Conservation (phyloP, 345 rosid species). For the Odontarrhena argentea region DNA sequence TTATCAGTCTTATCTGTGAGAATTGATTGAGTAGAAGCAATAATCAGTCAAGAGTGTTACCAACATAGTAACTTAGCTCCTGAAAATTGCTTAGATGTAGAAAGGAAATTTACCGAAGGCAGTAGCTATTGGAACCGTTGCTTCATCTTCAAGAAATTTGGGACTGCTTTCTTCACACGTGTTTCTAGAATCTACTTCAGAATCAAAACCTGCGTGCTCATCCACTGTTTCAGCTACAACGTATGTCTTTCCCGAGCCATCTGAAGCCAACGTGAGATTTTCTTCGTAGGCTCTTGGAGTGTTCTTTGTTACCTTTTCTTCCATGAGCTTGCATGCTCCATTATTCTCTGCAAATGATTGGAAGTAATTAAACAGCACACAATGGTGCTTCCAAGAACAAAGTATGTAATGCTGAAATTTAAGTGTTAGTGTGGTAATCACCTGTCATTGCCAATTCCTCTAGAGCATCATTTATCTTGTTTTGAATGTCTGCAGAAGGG, state of each 20-base stretch:
- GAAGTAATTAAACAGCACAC: neutral
- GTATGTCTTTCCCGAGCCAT: conserved; percentile 3
- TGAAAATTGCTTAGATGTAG: neutral
- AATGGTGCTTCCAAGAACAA: neutral
- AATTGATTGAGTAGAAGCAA: conserved; percentile 5
- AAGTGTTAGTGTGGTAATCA: conserved; percentile 2
- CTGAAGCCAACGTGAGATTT: conserved; percentile 3
- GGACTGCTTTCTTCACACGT: neutral
- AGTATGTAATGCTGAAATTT: neutral
- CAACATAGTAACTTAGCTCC: neutral
- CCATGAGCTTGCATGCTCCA: conserved; percentile 10
- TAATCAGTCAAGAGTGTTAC: conserved; percentile 4
- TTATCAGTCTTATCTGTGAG: conserved; percentile 25
- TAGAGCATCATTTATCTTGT: neutral
- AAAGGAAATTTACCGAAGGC: conserved; percentile 12
- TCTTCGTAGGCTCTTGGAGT: neutral
- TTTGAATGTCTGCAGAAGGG: neutral
- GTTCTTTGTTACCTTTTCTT: neutral
- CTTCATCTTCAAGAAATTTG: conserved; percentile 10
- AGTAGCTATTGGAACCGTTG: conserved; percentile 9
- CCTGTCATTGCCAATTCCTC: conserved; percentile 21
- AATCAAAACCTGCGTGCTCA: neutral
- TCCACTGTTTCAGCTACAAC: conserved; percentile 4
- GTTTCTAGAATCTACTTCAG: neutral
- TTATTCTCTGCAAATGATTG: conserved; percentile 18